phyloP scores from a whole-genome alignment of 371 early-diverging fungal species.

The Mucor saturninus region DNA sequence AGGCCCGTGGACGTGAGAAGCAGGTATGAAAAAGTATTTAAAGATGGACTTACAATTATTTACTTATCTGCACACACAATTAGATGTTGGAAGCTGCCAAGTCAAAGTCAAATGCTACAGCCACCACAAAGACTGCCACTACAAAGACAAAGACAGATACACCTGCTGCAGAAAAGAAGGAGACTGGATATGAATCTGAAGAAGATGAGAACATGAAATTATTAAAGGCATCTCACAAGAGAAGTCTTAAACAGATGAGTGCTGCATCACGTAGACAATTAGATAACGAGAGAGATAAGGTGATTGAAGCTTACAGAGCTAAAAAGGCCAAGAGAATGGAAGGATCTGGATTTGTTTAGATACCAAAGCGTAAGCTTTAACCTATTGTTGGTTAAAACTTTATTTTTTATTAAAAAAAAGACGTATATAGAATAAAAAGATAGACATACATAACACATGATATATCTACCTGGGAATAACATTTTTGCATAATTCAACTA shows the following conservation, averaged over 20 bases:
- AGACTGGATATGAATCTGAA: slow-evolving; percentile 42
- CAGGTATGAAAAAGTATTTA: slow-evolving; percentile 26
- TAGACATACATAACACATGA: too few species aligned
- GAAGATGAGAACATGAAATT: slow-evolving; percentile 55
- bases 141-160: slow-evolving; percentile 1
- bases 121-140: background rate
- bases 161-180: slow-evolving; percentile 22
- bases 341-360: background rate
- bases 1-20: slow-evolving; percentile 50
- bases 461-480: too few species aligned
- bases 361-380: too few species aligned
- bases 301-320: slow-evolving; percentile 51
- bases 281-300: slow-evolving; percentile 49
- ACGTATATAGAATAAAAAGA: too few species aligned
- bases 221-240: slow-evolving; percentile 52
- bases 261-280: slow-evolving; percentile 45
- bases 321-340: slow-evolving; percentile 52
- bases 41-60: background rate
- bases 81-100: slow-evolving; percentile 34
- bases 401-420: too few species aligned
- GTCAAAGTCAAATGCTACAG: slow-evolving; percentile 25
- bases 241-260: slow-evolving; percentile 51
- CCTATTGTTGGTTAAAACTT: too few species aligned
- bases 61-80: background rate
- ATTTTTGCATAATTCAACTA: too few species aligned